Evolutionary conservation across 768 basidiomycete genomes (phyloP).

Genomic region (Kwoniella heveanensis): DNA sequence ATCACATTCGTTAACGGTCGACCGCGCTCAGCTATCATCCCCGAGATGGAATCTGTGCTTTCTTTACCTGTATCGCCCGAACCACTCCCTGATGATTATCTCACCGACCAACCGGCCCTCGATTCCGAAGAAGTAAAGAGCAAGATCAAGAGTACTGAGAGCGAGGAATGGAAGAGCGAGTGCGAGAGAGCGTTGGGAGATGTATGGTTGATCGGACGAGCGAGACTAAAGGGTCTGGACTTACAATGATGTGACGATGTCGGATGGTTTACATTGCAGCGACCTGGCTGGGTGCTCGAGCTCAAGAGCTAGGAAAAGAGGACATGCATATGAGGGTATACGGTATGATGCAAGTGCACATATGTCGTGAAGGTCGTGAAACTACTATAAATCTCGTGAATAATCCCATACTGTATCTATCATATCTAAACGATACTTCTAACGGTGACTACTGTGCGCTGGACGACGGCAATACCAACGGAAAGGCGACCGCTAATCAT

Average conservation of each 20-base stretch:
- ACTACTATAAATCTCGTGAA: slow-evolving; percentile 2
- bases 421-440: too few species aligned
- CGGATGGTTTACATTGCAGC: too few species aligned
- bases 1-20: slow-evolving; percentile 92
- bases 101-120: slow-evolving; percentile 56
- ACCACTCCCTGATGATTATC: slow-evolving; percentile 34
- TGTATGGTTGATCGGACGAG: slow-evolving; percentile 71
- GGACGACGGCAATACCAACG: not conserved
- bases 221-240: slow-evolving; percentile 27
- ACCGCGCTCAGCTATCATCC: slow-evolving; percentile 67
- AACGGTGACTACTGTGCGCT: not conserved
- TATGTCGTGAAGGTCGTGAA: too few species aligned
- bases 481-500: too few species aligned
- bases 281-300: too few species aligned
- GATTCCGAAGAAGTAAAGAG: slow-evolving; percentile 16
- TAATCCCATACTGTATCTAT: too few species aligned
- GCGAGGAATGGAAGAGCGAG: slow-evolving; percentile 67
- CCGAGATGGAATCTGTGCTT: slow-evolving; percentile 76
- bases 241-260: too few species aligned
- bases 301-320: too few species aligned
- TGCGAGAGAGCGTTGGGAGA: slow-evolving; percentile 72
- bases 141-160: slow-evolving; percentile 11
- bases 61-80: slow-evolving; percentile 43
- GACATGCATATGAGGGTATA: slow-evolving; percentile 4
- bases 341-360: not conserved